These are phyloP conservation scores for Stephanodiscus triporus DNA, from an alignment of 108 stramenopile genomes.

Conservation along the genomic window DNA sequence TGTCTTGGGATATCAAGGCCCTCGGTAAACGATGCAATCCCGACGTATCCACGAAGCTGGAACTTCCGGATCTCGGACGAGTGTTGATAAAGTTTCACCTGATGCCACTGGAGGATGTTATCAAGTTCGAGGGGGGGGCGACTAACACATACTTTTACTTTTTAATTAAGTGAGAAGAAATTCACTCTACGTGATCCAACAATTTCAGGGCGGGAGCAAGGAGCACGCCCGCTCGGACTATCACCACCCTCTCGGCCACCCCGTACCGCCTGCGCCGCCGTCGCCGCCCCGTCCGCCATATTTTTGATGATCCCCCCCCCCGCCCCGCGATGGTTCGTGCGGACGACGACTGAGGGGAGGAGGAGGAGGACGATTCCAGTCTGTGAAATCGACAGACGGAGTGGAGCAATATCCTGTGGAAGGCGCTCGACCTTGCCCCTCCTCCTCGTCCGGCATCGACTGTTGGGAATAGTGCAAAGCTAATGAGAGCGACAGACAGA, in stretches of 20 bases:
- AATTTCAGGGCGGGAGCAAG: conserved; percentile 17
- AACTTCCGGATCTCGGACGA: conserved; percentile 27
- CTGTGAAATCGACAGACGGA: conserved; percentile 85
- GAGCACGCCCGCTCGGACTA: conserved; percentile 17
- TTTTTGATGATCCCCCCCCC: not conserved
- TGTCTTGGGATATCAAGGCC: conserved; percentile 54
- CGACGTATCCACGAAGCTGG: conserved; percentile 50
- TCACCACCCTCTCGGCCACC: conserved; percentile 19
- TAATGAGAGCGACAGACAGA: too few species aligned
- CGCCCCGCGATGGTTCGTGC: not conserved
- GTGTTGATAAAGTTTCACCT: conserved; percentile 59
- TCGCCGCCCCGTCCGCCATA: not conserved
- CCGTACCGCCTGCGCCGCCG: not conserved
- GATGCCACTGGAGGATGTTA: conserved; percentile 47
- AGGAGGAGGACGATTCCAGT: too few species aligned
- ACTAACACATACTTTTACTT: too few species aligned
- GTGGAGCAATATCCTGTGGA: conserved; percentile 82
- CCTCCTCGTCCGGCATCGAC: not conserved
- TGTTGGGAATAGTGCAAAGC: too few species aligned
- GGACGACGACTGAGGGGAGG: conserved; percentile 40
- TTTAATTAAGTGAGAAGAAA: too few species aligned
- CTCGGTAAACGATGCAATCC: conserved; percentile 53
- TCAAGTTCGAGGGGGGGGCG: conserved; percentile 29
- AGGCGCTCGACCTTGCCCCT: conserved; percentile 52
- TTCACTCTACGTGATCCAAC: conserved; percentile 14